These are phyloP conservation scores for Posidonia oceanica DNA, from an alignment of 116 monocot genomes.

Conservation along the genomic window DNA sequence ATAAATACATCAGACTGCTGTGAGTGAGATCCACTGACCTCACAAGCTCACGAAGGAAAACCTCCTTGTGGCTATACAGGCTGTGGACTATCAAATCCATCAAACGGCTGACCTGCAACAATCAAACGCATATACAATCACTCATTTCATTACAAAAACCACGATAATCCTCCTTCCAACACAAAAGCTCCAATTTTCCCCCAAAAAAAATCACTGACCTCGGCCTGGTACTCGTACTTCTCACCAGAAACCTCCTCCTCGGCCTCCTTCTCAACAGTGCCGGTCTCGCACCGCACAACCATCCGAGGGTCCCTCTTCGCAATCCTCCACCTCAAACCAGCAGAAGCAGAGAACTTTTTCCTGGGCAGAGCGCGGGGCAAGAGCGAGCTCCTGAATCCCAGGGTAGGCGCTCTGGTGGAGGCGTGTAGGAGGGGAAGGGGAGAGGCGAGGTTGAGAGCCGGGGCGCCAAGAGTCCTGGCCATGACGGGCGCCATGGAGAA, in stretches of 20 bases:
- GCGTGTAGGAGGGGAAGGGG: constrained; percentile 4
- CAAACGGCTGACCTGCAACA: constrained; percentile 73
- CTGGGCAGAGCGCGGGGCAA: constrained; percentile 1
- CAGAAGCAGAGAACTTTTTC: constrained; percentile 1
- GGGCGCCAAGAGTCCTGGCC: constrained; percentile 18
- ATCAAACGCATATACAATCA: not conserved
- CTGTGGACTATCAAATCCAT: constrained; percentile 96
- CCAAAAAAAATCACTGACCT: constrained; percentile 31
- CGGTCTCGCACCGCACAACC: constrained; percentile 22
- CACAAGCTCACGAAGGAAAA: constrained; percentile 93
- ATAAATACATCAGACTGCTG: not conserved
- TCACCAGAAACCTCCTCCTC: constrained; percentile 21
- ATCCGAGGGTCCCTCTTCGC: constrained; percentile 11
- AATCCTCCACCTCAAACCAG: constrained; percentile 18
- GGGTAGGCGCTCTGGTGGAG: not conserved
- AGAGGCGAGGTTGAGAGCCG: constrained; percentile 8
- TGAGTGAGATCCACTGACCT: constrained; percentile 31
- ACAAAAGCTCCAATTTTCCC: not conserved
- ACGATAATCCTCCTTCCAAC: not conserved
- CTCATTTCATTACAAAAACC: not conserved
- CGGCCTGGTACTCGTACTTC: constrained; percentile 62
- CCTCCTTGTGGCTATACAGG: constrained; percentile 96
- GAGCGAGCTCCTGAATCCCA: constrained; percentile 13
- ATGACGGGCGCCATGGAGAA: constrained; percentile 31
- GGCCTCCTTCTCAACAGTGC: constrained; percentile 21